Base-by-base conservation (phyloP, 176 grass and related monocot genomes). In the Raddia distichophylla region DNA sequence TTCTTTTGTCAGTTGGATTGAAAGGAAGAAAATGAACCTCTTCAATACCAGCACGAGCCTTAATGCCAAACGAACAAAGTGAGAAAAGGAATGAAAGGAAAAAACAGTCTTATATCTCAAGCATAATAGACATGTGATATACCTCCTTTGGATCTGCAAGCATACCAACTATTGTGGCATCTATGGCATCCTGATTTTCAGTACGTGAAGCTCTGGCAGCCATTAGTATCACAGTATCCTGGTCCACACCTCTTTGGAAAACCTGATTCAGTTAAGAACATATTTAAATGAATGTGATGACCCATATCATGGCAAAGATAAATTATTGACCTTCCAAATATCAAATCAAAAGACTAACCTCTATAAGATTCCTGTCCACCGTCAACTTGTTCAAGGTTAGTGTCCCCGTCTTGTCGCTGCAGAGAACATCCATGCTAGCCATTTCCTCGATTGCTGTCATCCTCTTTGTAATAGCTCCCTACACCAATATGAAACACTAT, bases 391-490 rank as follows among this genome's bases (percentile, higher is more conserved):
- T 97, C 72, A 97, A 76, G 82, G 94, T 97, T 32, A 97, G 76
- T 65, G 94, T 97, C 49, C 91, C 94, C 12, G 94, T 97, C 69
- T 97, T 97, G 70, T 97, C 94, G 52, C 94, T 97, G 82, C 94
- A 97, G 46, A 97, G 94, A 73, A 97, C 91, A 70, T 97, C 94
- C 94, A 97, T 97, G 37, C 94, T 91, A 59, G 94, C 91, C 94
- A 97, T 97, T 87, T 97, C 94, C 86, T 97, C 94, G 78, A 97
- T 97, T 55, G 94, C 94, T 60, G 94, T 97, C 94, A 97, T 97
- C 75, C 94, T 87, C 89, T 97, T 97, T 74, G 94, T 93, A 51
- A 97, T 97, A 71, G 94, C 91, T 62, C 94, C 94, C 94, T 97
- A 83, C 50, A 91, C 18, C 52, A 85, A 46, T 43, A 74, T 19